A percentile compares a stretch with the other conserved stretches of the same genome.
Conservation (phyloP, 192 early-diverging fungal genomes). For the Entrophospora sp. region DNA sequence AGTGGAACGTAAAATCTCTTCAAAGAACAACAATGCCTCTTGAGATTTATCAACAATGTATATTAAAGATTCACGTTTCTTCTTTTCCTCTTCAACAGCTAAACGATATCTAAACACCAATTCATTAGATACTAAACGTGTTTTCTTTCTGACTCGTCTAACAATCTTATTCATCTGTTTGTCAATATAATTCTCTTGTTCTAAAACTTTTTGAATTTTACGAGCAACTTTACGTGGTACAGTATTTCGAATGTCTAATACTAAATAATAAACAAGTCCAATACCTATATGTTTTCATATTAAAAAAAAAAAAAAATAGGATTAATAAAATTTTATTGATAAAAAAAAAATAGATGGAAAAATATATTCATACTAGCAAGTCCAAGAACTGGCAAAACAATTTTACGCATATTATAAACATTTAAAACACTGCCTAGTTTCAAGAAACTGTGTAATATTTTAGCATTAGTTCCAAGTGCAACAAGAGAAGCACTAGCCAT, state of each 20-base stretch:
- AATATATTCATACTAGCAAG: constrained; percentile 41
- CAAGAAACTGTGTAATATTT: constrained; percentile 29
- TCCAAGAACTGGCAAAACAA: constrained; percentile 51
- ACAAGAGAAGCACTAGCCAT: constrained; percentile 33
- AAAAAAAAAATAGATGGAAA: not conserved
- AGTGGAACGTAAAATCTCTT: constrained; percentile 49
- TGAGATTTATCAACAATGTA: constrained; percentile 46
- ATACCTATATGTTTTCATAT: constrained; percentile 27
- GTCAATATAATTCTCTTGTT: constrained; percentile 44
- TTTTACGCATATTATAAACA: constrained; percentile 50
- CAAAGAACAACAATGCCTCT: constrained; percentile 60
- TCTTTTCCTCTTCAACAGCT: constrained; percentile 65
- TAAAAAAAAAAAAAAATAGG: not conserved
- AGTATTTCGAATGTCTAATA: constrained; percentile 59
- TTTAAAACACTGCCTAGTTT: constrained; percentile 50
- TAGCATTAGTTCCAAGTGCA: constrained; percentile 37
- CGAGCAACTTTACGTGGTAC: constrained; percentile 62
- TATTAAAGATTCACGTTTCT: constrained; percentile 49
- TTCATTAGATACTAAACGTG: constrained; percentile 63
- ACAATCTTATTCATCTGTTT: constrained; percentile 55
- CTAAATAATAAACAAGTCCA: constrained; percentile 54
- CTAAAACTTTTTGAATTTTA: constrained; percentile 42
- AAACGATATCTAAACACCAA: constrained; percentile 60
- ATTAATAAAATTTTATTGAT: not conserved
- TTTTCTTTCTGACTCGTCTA: constrained; percentile 51